phyloP scores from a whole-genome alignment of 2,329 filamentous ascomycete genomes.

The Stagonosporopsis chrysanthemi region DNA sequence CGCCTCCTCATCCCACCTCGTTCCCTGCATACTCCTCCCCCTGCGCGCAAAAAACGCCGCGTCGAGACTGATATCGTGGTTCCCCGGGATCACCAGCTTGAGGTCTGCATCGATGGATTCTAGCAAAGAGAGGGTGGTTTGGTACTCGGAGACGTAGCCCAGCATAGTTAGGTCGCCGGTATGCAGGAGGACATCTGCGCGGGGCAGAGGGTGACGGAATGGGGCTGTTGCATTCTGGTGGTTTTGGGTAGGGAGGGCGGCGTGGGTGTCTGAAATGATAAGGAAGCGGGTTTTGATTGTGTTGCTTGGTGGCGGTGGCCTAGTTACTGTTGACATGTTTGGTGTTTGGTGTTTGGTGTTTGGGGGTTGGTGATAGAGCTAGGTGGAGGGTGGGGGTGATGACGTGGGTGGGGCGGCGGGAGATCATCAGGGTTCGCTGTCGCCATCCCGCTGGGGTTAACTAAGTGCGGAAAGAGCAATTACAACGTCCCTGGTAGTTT shows the following conservation, averaged over 20 bases:
- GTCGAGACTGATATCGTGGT: conserved; percentile 68
- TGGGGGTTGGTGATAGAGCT: conserved; percentile 1
- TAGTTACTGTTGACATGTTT: conserved; percentile 21
- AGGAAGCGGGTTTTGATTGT: conserved; percentile 52
- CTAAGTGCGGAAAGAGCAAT: too few relatives aligned
- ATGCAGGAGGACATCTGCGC: conserved; percentile 63
- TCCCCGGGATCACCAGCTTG: conserved; percentile 69
- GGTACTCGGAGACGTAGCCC: conserved; percentile 58
- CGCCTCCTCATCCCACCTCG: conserved; percentile 28
- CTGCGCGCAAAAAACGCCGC: conserved; percentile 53
- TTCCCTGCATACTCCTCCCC: conserved; percentile 37
- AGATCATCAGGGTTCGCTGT: neutral
- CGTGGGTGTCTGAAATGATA: conserved; percentile 56
- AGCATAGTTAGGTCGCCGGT: conserved; percentile 66
- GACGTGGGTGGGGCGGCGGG: conserved; percentile 10
- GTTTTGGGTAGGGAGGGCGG: conserved; percentile 23
- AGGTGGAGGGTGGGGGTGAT: neutral
- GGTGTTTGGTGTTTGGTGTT: conserved; percentile 5
- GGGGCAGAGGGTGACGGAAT: conserved; percentile 55
- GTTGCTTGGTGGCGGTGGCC: neutral
- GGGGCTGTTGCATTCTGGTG: conserved; percentile 9
- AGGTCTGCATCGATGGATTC: conserved; percentile 59
- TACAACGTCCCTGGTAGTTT: too few relatives aligned
- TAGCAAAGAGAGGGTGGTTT: conserved; percentile 57
- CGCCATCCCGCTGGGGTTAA: too few relatives aligned